A percentile compares a stretch with the other conserved stretches of the same genome.
Evolutionary conservation across 345 rosid genomes (phyloP).

Genomic region (Linum usitatissimum): DNA sequence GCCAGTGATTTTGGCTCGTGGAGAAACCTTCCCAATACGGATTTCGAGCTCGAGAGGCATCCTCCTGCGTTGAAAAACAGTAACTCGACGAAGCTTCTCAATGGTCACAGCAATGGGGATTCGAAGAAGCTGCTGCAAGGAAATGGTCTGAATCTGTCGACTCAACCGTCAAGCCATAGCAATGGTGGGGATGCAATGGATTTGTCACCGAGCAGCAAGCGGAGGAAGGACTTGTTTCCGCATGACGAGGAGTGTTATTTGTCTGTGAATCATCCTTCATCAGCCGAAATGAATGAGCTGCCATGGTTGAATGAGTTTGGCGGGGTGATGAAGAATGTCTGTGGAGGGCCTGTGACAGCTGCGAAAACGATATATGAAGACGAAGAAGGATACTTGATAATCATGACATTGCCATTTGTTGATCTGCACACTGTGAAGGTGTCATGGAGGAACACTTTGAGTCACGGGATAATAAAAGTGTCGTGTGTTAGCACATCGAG

Average conservation of each 20-base stretch:
- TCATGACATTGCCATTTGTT: constrained; percentile 65
- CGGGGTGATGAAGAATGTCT: constrained; percentile 70
- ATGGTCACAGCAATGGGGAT: constrained; percentile 15
- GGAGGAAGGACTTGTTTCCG: constrained; percentile 69
- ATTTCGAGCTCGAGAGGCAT: constrained; percentile 82
- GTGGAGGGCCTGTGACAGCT: constrained; percentile 69
- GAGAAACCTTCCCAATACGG: constrained; percentile 88
- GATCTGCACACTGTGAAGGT: constrained; percentile 81
- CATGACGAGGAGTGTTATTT: constrained; percentile 22
- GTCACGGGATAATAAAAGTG: constrained; percentile 73
- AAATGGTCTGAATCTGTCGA: constrained; percentile 67
- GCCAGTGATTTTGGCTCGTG: constrained; percentile 89
- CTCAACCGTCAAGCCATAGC: constrained; percentile 47
- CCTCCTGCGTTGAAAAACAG: constrained; percentile 25
- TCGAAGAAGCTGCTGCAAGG: constrained; percentile 74
- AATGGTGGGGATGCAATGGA: constrained; percentile 53
- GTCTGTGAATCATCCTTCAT: too few species aligned
- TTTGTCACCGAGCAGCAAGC: constrained; percentile 58
- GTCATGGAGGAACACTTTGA: constrained; percentile 66
- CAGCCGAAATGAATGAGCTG: constrained; percentile 27
- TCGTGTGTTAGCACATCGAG: constrained; percentile 66
- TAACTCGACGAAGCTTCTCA: too few species aligned
- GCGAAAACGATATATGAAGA: constrained; percentile 80
- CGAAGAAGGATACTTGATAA: constrained; percentile 55
- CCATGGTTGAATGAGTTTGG: constrained; percentile 67